Percentiles rank a stretch among this genome's conserved stretches.
These are phyloP conservation scores for Ophiostoma sp. DNA, from an alignment of 2,329 filamentous ascomycete genomes.

Conservation along the genomic window DNA sequence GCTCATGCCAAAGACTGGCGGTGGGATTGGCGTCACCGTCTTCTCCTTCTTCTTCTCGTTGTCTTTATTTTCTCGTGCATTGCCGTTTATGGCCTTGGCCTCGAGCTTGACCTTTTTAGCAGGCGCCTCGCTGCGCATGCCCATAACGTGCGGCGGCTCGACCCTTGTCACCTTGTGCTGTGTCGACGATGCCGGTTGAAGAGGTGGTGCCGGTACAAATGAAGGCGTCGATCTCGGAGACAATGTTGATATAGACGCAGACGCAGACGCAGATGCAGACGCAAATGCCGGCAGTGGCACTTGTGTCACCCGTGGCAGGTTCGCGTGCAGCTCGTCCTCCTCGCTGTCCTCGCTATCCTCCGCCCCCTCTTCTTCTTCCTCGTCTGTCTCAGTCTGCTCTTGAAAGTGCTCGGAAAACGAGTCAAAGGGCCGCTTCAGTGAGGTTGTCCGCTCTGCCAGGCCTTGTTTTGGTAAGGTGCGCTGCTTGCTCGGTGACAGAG, in stretches of 20 bases:
- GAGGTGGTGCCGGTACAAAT: neutral
- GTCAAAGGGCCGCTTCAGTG: conserved; percentile 2
- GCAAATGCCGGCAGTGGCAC: conserved; percentile 3
- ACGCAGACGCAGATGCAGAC: neutral
- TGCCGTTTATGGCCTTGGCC: neutral
- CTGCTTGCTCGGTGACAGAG: neutral
- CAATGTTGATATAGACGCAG: neutral
- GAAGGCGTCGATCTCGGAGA: neutral
- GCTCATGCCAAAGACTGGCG: neutral
- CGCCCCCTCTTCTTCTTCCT: neutral
- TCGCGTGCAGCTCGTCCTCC: conserved; percentile 2
- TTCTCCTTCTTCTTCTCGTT: neutral
- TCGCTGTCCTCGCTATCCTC: neutral
- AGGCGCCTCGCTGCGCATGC: neutral
- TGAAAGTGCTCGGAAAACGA: neutral
- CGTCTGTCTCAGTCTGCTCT: neutral
- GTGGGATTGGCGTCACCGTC: neutral
- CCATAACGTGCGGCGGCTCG: neutral
- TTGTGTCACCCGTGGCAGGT: neutral
- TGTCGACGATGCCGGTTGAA: neutral
- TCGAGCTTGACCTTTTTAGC: conserved; percentile 12
- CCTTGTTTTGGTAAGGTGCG: neutral
- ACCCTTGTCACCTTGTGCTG: neutral
- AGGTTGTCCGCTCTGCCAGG: neutral
- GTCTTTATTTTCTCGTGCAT: neutral